Conservation (phyloP, 495 filamentous ascomycete genomes). For the Talaromyces stipitatus region DNA sequence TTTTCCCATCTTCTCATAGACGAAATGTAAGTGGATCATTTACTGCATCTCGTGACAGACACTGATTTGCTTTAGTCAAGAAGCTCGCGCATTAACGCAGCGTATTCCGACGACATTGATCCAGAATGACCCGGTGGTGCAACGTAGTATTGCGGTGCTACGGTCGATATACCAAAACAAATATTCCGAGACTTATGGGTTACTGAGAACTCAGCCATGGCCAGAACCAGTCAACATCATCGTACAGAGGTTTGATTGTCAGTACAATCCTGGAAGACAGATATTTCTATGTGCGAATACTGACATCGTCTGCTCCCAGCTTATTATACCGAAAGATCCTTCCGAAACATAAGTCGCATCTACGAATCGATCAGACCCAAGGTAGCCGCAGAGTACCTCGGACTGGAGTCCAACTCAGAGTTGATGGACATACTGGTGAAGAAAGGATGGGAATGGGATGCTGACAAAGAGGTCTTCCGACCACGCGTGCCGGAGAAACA, state of each 20-base stretch:
- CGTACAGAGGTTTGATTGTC: constrained; percentile 37
- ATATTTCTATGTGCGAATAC: neutral
- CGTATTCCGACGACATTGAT: constrained; percentile 34
- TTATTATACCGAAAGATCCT: constrained; percentile 40
- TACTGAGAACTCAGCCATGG: constrained; percentile 37
- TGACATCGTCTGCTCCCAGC: constrained; percentile 15
- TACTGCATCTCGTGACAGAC: neutral
- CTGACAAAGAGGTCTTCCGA: constrained; percentile 10
- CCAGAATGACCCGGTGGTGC: constrained; percentile 32
- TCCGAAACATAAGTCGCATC: constrained; percentile 37
- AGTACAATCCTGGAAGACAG: neutral
- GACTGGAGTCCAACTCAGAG: constrained; percentile 24
- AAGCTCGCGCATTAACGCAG: constrained; percentile 45
- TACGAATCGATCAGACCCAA: constrained; percentile 43
- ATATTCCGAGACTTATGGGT: constrained; percentile 34
- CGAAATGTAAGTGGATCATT: constrained; percentile 32
- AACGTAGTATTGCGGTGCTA: constrained; percentile 37
- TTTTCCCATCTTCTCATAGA: constrained; percentile 45
- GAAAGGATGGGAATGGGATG: constrained; percentile 41
- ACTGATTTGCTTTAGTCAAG: constrained; percentile 23
- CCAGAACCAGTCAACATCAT: constrained; percentile 28
- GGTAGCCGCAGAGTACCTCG: constrained; percentile 37
- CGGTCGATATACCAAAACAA: constrained; percentile 43
- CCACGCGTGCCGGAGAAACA: neutral
- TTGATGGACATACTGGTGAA: constrained; percentile 31